These are phyloP conservation scores for Eucalyptus brandiana DNA, from an alignment of 345 rosid species.

Conservation along the genomic window DNA sequence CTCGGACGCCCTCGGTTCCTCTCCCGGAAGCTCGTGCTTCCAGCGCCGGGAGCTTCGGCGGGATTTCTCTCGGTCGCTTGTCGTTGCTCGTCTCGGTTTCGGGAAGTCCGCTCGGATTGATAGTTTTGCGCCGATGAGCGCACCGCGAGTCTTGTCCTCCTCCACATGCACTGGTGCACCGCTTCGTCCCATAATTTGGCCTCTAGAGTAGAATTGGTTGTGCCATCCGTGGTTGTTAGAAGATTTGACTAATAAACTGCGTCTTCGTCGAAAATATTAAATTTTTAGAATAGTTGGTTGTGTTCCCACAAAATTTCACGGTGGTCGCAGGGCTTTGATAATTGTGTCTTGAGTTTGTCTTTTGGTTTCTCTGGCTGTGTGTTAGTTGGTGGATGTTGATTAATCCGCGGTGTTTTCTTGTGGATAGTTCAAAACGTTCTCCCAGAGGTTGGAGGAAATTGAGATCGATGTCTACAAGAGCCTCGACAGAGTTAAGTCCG, in stretches of 20 bases:
- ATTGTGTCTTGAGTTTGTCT: background rate
- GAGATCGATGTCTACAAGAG: slow-evolving; percentile 61
- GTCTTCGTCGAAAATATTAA: too few species aligned
- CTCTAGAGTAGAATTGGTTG: background rate
- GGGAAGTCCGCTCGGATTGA: background rate
- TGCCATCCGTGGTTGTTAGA: background rate
- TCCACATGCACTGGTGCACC: background rate
- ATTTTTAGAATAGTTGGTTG: too few species aligned
- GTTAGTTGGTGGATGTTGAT: background rate
- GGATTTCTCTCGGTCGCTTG: background rate
- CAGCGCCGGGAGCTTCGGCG: background rate
- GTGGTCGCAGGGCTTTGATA: background rate
- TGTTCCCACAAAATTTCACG: background rate
- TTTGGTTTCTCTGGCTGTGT: background rate
- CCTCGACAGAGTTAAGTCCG: slow-evolving; percentile 49
- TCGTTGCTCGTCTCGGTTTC: background rate
- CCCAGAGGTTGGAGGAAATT: slow-evolving; percentile 62
- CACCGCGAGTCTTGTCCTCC: background rate
- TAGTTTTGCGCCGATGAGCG: background rate
- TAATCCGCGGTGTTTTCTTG: background rate
- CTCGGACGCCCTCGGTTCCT: background rate
- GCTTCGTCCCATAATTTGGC: background rate
- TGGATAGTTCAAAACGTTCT: slow-evolving; percentile 61
- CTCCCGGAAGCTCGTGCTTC: background rate
- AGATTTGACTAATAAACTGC: too few species aligned